Base-by-base conservation (phyloP, 495 filamentous ascomycete species). In the Pseudevernia furfuracea region DNA sequence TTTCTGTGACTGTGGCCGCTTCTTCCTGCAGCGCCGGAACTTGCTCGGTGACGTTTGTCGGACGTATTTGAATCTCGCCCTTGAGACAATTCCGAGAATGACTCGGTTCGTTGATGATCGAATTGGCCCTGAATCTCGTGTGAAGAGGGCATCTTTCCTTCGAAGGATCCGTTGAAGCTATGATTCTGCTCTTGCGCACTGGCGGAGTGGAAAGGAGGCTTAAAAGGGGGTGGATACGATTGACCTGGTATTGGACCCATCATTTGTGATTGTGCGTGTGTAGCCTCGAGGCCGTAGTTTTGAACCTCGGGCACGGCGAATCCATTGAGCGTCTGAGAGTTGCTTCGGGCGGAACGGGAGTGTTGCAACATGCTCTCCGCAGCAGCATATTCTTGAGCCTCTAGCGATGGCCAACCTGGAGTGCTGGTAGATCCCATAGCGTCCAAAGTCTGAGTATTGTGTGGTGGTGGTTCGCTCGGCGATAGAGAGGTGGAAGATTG, bases 321-420 rank as follows among this genome's bases (percentile, higher is more conserved):
- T 34, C 67, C 64, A 52, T 67, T 65, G 56, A 71, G 52, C 25
- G 56, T 39, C 55, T 68, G 67, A 28, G 65, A 59, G 48, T 64
- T 65, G 53, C 55, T 68, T 38, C 69, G 58, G 23, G 64, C 68
- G 8, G 53, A 57, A 25, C 68, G 66, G 32, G 68, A 65, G 49
- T 71, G 64, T 44, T 71, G 65, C 38, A 71, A 43, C 68, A 71
- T 68, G 58, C 63, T 66, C 52, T 71, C 67, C n/a, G 70, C 70
- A 38, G 70, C 68, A 36, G 64, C 70, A 63, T 70, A 70, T 43
- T 59, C 63, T 43, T 66, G 66, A 59, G 63, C 68, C 43, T 64
- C 63, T 46, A 59, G 41, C 15, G 63, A 62, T 15, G 67, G 46
- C 55, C 55, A 66, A 12, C 55, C 60, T 23, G 67, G 49, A 60